phyloP scores from a whole-genome alignment of 1,139 yeast species.

The Scheffersomyces cryptocercus region DNA sequence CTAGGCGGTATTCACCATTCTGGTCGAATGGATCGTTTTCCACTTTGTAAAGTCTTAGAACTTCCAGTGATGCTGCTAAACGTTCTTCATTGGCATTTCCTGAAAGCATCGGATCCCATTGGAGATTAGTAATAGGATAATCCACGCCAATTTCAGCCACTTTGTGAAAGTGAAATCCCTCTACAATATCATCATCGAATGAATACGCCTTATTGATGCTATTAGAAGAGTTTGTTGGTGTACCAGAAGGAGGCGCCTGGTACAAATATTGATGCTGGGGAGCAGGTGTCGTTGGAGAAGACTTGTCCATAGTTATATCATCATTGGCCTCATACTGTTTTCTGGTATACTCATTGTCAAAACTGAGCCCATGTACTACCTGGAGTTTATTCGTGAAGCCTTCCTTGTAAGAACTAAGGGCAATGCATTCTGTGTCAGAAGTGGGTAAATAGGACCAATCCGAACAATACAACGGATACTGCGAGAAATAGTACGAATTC shows the following conservation, averaged over 20 bases:
- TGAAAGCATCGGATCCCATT: slow-evolving; percentile 65
- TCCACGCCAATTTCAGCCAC: slow-evolving; percentile 57
- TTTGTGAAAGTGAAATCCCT: slow-evolving; percentile 49
- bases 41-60: slow-evolving; percentile 65
- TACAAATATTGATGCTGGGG: slow-evolving; percentile 3
- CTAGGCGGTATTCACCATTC: slow-evolving; percentile 31
- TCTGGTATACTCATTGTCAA: slow-evolving; percentile 23
- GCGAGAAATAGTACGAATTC: slow-evolving; percentile 58
- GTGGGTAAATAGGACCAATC: slow-evolving; percentile 60
- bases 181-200: slow-evolving; percentile 16
- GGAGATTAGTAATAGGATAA: slow-evolving; percentile 67
- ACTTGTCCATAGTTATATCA: slow-evolving; percentile 10
- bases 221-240: neutral
- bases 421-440: slow-evolving; percentile 52
- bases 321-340: slow-evolving; percentile 9
- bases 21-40: slow-evolving; percentile 28
- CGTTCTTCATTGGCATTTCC: slow-evolving; percentile 33
- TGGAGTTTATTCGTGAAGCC: slow-evolving; percentile 61
- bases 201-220: neutral
- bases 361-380: slow-evolving; percentile 43
- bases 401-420: slow-evolving; percentile 70
- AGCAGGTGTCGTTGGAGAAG: slow-evolving; percentile 8
- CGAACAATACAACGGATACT: slow-evolving; percentile 62
- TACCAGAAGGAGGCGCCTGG: neutral
- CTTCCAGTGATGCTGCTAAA: slow-evolving; percentile 71